phyloP scores from a whole-genome alignment of 2,329 filamentous ascomycete genomes.

The Parastagonospora nodorum region DNA sequence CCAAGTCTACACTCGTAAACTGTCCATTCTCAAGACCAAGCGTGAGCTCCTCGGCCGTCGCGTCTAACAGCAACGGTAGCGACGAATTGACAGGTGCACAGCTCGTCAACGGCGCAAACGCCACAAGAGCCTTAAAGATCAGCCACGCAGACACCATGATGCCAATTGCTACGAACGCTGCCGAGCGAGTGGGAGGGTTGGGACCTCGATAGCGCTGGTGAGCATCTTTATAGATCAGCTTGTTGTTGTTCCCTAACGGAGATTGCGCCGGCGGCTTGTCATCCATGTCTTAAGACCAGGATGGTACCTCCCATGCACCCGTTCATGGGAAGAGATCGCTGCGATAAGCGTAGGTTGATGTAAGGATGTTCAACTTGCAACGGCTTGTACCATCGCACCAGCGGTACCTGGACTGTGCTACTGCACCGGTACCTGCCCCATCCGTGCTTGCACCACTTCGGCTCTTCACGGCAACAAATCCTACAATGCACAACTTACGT shows the following conservation, averaged over 20 bases:
- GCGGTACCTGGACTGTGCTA: neutral
- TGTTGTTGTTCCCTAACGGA: constrained; percentile 1
- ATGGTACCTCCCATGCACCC: constrained; percentile 1
- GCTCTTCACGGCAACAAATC: neutral
- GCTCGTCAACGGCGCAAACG: constrained; percentile 22
- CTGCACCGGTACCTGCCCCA: neutral
- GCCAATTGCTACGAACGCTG: constrained; percentile 4
- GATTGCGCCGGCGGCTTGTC: constrained; percentile 12
- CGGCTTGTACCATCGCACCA: neutral
- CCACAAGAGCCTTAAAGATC: constrained; percentile 19
- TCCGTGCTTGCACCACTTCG: neutral
- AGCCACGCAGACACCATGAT: constrained; percentile 28
- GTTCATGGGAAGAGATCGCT: constrained; percentile 19
- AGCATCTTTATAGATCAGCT: constrained; percentile 15
- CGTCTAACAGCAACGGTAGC: constrained; percentile 55
- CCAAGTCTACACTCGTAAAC: constrained; percentile 64
- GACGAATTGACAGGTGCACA: constrained; percentile 13
- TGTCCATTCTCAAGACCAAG: constrained; percentile 54
- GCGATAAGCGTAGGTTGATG: constrained; percentile 16
- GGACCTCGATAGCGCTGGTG: neutral
- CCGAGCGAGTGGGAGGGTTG: neutral
- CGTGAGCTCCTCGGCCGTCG: constrained; percentile 57
- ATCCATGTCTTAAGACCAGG: constrained; percentile 14
- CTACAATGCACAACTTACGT: neutral
- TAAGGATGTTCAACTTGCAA: neutral